Evolutionary conservation across 2,329 filamentous ascomycete genomes (phyloP), one percentile per base, ranked within the genome.

Genomic region (Fusarium mangiferae): DNA sequence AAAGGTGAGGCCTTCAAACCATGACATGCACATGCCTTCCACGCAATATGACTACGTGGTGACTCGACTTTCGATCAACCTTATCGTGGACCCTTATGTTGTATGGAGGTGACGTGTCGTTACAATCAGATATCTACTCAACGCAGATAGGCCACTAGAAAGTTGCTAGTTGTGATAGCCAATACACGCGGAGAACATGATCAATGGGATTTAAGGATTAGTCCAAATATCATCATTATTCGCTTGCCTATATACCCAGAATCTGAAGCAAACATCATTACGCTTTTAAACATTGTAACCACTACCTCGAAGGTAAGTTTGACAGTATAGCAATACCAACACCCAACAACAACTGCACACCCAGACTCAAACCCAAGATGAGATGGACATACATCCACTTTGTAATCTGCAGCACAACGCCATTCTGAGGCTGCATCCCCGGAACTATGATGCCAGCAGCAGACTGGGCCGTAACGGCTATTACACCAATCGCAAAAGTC

Each of bases 401-500:
- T 5, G 74, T 77, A 26, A 84, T 79, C 2, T 81, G 77, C 11
- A 84, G 70, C 26, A 68, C 66, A 44, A 81, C 78, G 3, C 80
- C 82, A 41, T 78, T 78, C 54, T 78, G 66, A 1, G 83, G 83
- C 52, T 77, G 70, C 28, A 76, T 62, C 6, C 83, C 83, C 1
- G 68, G 62, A 3, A 78, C 68, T 6, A 68, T 41, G 22, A 83
- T 26, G 30, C 70, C 60, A 5, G 67, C 36, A 70, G 83, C 82
- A 41, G 56, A 76, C 64, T 81, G 75, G 1, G 82, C 81, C 7
- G 78, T 78, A 24, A 80, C 72, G 46, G 78, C 81, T 3, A 84
- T 67, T 12, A 83, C 81, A 5, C 83, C 83, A 0, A 82, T 75
- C 7, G 82, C 77, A 58, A 83, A 87, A 3, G 78, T 70, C 1